phyloP scores from a whole-genome alignment of 2,329 filamentous ascomycete genomes.

The Mariannaea elegans region DNA sequence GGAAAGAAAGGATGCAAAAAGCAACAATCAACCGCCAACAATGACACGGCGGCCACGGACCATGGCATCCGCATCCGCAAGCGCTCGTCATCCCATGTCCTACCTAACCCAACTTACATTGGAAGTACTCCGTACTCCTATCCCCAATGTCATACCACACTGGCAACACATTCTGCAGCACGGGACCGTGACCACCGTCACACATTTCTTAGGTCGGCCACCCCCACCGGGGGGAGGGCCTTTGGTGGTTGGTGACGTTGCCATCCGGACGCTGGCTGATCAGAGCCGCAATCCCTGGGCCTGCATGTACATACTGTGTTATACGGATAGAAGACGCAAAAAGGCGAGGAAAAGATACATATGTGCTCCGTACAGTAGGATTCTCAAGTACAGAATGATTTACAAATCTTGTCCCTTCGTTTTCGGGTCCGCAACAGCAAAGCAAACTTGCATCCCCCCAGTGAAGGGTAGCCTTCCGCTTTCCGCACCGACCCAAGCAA shows the following conservation, averaged over 20 bases:
- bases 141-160: constrained; percentile 5
- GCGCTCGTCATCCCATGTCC: constrained; percentile 39
- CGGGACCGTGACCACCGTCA: constrained; percentile 24
- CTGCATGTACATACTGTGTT: not conserved
- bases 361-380: no score
- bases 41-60: not conserved
- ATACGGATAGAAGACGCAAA: no score
- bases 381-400: not conserved
- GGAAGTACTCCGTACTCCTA: not conserved
- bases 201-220: constrained; percentile 25
- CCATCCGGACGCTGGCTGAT: not conserved
- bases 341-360: no score
- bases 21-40: not conserved
- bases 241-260: constrained; percentile 29
- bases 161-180: constrained; percentile 30
- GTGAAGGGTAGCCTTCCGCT: constrained; percentile 9
- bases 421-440: constrained; percentile 15
- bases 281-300: constrained; percentile 14
- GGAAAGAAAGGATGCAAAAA: constrained; percentile 18
- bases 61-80: constrained; percentile 21
- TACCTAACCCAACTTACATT: constrained; percentile 29
- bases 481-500: constrained; percentile 17
- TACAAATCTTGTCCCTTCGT: constrained; percentile 1
- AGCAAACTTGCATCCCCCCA: not conserved
- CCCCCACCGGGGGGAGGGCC: constrained; percentile 1